Conservation (phyloP, 2,329 filamentous ascomycete genomes). For the Hypocreales sp. region DNA sequence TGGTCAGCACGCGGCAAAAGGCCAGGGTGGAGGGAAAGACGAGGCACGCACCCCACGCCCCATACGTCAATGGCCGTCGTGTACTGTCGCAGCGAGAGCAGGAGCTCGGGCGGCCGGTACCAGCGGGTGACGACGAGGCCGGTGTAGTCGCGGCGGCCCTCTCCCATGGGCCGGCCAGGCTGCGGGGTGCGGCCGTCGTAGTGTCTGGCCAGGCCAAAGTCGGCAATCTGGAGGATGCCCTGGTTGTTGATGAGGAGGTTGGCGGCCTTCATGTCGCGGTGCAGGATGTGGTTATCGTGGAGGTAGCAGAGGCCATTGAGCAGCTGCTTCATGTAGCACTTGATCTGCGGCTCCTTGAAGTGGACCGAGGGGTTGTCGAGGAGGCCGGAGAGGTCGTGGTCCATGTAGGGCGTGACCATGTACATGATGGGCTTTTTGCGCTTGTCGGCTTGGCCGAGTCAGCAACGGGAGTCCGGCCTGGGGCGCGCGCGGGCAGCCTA, state of each 20-base stretch:
- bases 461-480: no score
- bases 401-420: slow-evolving; percentile 98
- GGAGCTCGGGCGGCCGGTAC: slow-evolving; percentile 88
- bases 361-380: slow-evolving; percentile 86
- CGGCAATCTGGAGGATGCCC: slow-evolving; percentile 87
- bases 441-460: slow-evolving; percentile 68
- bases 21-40: neutral
- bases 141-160: slow-evolving; percentile 82
- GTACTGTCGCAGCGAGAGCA: slow-evolving; percentile 77
- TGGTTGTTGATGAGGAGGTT: slow-evolving; percentile 93
- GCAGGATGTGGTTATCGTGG: slow-evolving; percentile 78
- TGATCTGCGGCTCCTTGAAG: slow-evolving; percentile 83
- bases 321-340: slow-evolving; percentile 92
- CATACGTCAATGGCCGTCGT: slow-evolving; percentile 98
- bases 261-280: slow-evolving; percentile 97
- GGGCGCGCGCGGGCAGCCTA: slow-evolving; percentile 21
- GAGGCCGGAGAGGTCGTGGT: slow-evolving; percentile 93
- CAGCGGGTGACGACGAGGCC: slow-evolving; percentile 93
- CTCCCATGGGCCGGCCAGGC: slow-evolving; percentile 64
- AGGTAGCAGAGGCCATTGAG: slow-evolving; percentile 81
- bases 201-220: slow-evolving; percentile 87
- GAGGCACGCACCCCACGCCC: slow-evolving; percentile 67
- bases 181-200: slow-evolving; percentile 76
- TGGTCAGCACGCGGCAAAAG: slow-evolving; percentile 7
- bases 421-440: slow-evolving; percentile 80